Evolutionary conservation across 345 rosid genomes (phyloP).

Genomic region (Anacardium occidentale): DNA sequence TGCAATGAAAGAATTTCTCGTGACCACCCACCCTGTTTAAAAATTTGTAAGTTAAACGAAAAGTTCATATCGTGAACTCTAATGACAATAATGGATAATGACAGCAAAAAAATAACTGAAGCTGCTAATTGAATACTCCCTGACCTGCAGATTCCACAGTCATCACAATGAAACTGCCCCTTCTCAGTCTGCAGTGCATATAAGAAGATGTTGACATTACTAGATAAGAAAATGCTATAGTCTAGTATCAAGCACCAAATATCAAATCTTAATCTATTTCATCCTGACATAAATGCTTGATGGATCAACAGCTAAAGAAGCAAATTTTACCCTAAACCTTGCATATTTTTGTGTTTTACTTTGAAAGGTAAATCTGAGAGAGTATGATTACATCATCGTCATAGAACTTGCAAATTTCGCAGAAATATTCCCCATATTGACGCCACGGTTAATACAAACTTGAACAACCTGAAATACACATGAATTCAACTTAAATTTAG

Average conservation of each 20-base stretch:
- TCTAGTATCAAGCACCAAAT: slow-evolving; percentile 12
- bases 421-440: slow-evolving; percentile 93
- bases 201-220: slow-evolving; percentile 5
- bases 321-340: not conserved
- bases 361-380: slow-evolving; percentile 3
- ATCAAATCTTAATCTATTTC: not conserved
- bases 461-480: slow-evolving; percentile 50
- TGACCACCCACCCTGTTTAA: slow-evolving; percentile 78
- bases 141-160: slow-evolving; percentile 97
- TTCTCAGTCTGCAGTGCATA: slow-evolving; percentile 53
- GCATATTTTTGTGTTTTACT: not conserved
- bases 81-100: not conserved
- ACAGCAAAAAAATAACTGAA: not conserved
- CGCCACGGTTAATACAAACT: slow-evolving; percentile 91
- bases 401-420: slow-evolving; percentile 84
- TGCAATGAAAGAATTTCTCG: slow-evolving; percentile 85
- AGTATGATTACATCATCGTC: slow-evolving; percentile 74
- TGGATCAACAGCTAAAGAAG: slow-evolving; percentile 13
- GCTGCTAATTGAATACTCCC: slow-evolving; percentile 16
- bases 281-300: not conserved
- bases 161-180: slow-evolving; percentile 85
- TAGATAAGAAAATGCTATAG: not conserved
- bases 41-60: slow-evolving; percentile 11
- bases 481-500: not conserved
- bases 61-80: not conserved